Percentiles rank a stretch among this genome's conserved stretches.
These are phyloP conservation scores for Coelastrella sp. DNA, from an alignment of 139 green algal species.

Conservation along the genomic window DNA sequence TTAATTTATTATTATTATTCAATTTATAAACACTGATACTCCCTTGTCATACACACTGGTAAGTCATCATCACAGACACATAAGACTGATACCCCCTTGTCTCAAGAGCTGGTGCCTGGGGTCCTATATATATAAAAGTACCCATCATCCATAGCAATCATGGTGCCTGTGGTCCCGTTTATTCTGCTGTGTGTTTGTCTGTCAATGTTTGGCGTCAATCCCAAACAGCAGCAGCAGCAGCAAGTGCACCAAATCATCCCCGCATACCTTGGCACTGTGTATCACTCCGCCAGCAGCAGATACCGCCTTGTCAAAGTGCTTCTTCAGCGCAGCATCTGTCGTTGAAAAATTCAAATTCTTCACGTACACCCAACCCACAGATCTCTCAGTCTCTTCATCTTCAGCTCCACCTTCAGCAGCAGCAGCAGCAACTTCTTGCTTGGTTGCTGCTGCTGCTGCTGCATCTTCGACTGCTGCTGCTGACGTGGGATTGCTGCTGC, in stretches of 20 bases:
- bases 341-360: constrained; percentile 97
- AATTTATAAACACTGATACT: too few species aligned
- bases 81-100: too few species aligned
- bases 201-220: neutral
- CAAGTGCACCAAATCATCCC: neutral
- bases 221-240: neutral
- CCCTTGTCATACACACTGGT: too few species aligned
- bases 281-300: constrained; percentile 68
- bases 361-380: constrained; percentile 84
- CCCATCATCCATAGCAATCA: too few species aligned
- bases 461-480: neutral
- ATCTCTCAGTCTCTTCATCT: constrained; percentile 32
- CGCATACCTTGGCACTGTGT: constrained; percentile 56
- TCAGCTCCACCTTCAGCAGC: constrained; percentile 49
- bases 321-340: constrained; percentile 68
- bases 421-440: constrained; percentile 36
- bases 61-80: too few species aligned
- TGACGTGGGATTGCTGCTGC: neutral
- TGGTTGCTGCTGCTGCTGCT: constrained; percentile 13
- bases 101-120: too few species aligned
- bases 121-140: too few species aligned
- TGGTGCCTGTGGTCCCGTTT: too few species aligned
- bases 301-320: constrained; percentile 83
- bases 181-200: too few species aligned
- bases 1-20: too few species aligned